Evolutionary conservation across 73 alveolate species (phyloP).

Genomic region (Paramecium sonneborni): DNA sequence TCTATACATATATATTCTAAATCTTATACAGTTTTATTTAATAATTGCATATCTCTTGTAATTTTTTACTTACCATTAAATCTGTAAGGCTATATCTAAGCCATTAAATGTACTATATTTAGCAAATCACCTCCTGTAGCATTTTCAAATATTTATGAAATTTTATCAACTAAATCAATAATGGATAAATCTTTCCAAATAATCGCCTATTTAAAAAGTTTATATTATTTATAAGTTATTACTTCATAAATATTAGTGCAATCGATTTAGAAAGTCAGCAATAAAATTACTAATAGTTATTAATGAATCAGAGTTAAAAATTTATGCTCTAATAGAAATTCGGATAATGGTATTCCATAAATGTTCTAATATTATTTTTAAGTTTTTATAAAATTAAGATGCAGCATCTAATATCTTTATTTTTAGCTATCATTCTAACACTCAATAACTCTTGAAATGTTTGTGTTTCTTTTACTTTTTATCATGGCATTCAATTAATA

Average conservation of each 20-base stretch:
- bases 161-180: neutral
- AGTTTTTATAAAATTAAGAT: neutral
- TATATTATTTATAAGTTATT: neutral
- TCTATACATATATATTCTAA: neutral
- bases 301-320: slow-evolving; percentile 9
- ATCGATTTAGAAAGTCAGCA: neutral
- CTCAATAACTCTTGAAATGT: neutral
- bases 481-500: neutral
- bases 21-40: neutral
- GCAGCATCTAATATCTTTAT: slow-evolving; percentile 8
- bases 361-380: neutral
- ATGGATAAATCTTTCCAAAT: neutral
- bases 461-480: neutral
- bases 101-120: neutral
- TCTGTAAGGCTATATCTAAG: neutral
- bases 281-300: neutral
- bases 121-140: slow-evolving; percentile 13
- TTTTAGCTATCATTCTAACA: neutral
- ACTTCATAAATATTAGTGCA: slow-evolving; percentile 31
- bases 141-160: neutral
- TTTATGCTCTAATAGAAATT: slow-evolving; percentile 14
- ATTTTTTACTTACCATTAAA: neutral
- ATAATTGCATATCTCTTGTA: neutral
- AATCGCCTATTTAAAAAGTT: neutral
- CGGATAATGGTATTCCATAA: slow-evolving; percentile 26